A percentile compares a stretch with the other conserved stretches of the same genome.
These are phyloP conservation scores for Diospyros lotus DNA, from an alignment of 148 eudicot species.

Conservation along the genomic window DNA sequence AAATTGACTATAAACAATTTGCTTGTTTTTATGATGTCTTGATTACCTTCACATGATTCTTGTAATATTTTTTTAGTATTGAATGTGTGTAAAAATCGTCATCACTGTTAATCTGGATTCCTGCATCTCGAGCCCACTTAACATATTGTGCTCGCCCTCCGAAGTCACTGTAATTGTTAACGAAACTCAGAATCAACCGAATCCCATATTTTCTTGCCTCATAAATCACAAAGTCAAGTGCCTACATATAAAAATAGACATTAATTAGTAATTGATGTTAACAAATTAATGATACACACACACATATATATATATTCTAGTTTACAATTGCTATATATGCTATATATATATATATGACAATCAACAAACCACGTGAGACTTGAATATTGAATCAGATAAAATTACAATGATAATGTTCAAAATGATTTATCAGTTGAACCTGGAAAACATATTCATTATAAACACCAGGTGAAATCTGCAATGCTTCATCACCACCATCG, in stretches of 20 bases:
- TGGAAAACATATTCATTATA: slow-evolving; percentile 71
- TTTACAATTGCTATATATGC: too few relatives aligned
- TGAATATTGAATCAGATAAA: too few relatives aligned
- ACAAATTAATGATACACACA: too few relatives aligned
- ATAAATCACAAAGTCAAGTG: slow-evolving; percentile 1
- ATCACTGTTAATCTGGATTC: not conserved
- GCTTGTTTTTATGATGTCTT: too few relatives aligned
- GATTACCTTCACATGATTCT: slow-evolving; percentile 6
- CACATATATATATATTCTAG: too few relatives aligned
- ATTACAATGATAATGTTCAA: too few relatives aligned
- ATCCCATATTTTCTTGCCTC: slow-evolving; percentile 26
- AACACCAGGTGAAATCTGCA: slow-evolving; percentile 81
- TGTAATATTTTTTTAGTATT: slow-evolving; percentile 8
- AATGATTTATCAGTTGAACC: slow-evolving; percentile 30
- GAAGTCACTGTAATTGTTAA: too few relatives aligned
- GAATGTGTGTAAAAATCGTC: not conserved
- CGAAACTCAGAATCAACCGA: slow-evolving; percentile 23
- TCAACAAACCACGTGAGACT: too few relatives aligned
- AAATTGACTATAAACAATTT: too few relatives aligned
- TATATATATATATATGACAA: too few relatives aligned
- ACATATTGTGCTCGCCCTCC: slow-evolving; percentile 13
- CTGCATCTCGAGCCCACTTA: slow-evolving; percentile 19
- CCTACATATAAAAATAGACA: not conserved
- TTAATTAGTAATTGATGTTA: too few relatives aligned
- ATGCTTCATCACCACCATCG: slow-evolving; percentile 87